phyloP scores from a whole-genome alignment of 805 yeast species.

The Metahyphopichia silvanorum region DNA sequence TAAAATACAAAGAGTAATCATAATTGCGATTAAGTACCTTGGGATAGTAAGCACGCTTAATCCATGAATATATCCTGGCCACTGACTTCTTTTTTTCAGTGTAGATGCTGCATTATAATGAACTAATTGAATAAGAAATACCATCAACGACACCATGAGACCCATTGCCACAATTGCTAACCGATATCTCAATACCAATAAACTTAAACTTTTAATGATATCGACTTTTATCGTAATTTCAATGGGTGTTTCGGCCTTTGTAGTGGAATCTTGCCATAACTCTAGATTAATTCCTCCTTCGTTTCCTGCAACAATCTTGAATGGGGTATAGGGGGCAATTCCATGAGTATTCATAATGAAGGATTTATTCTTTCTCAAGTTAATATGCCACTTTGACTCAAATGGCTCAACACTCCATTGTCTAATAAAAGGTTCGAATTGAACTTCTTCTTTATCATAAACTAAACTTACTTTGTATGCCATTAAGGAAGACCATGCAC shows the following conservation, averaged over 20 bases:
- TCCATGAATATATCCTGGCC: constrained; percentile 33
- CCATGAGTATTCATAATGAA: constrained; percentile 49
- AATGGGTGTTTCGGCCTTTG: constrained; percentile 22
- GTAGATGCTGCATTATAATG: constrained; percentile 32
- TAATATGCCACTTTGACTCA: constrained; percentile 79
- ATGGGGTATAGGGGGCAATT: constrained; percentile 69
- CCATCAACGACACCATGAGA: constrained; percentile 51
- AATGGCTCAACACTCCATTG: constrained; percentile 63
- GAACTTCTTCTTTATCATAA: constrained; percentile 5
- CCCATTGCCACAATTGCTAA: constrained; percentile 72
- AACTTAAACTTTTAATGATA: constrained; percentile 56
- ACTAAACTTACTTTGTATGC: constrained; percentile 42
- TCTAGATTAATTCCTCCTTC: constrained; percentile 36
- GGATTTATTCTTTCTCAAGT: constrained; percentile 29
- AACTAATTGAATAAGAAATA: constrained; percentile 53
- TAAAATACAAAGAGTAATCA: constrained; percentile 22
- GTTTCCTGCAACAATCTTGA: constrained; percentile 21
- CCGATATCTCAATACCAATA: constrained; percentile 74
- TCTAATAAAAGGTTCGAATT: constrained; percentile 61
- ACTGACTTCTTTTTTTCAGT: constrained; percentile 17
- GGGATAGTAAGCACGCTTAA: constrained; percentile 34
- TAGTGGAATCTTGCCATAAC: constrained; percentile 44
- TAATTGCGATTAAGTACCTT: constrained; percentile 18
- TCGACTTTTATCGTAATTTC: constrained; percentile 48
- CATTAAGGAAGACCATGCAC: constrained; percentile 60